Conservation (phyloP, 2,329 filamentous ascomycete genomes). For the Myriosclerotinia scirpicola region DNA sequence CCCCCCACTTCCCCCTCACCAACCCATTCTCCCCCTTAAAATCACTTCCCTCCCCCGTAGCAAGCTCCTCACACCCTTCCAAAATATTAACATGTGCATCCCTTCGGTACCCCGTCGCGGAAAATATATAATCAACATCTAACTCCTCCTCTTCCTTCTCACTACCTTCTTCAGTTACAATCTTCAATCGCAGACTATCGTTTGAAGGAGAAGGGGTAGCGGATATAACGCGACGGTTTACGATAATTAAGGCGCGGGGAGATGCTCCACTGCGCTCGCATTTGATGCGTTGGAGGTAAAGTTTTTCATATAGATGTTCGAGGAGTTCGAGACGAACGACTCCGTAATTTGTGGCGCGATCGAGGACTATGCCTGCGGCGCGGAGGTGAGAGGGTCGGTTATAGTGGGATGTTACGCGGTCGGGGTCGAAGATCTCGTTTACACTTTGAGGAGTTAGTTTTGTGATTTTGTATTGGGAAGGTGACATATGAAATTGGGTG, state of each 20-base stretch:
- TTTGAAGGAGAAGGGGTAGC: slow-evolving; percentile 26
- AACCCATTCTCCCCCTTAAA: slow-evolving; percentile 40
- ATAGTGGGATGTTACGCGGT: slow-evolving; percentile 76
- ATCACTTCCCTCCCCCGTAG: slow-evolving; percentile 44
- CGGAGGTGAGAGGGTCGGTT: slow-evolving; percentile 64
- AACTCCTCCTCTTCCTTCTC: slow-evolving; percentile 42
- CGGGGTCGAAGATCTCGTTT: slow-evolving; percentile 94
- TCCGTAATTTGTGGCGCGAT: slow-evolving; percentile 88
- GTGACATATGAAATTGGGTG: background rate
- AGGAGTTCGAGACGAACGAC: slow-evolving; percentile 90
- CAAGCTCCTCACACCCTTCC: slow-evolving; percentile 61
- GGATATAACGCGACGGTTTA: slow-evolving; percentile 59
- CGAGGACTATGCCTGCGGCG: slow-evolving; percentile 57
- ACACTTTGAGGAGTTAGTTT: slow-evolving; percentile 55
- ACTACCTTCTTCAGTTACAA: slow-evolving; percentile 44
- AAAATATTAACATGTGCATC: slow-evolving; percentile 79
- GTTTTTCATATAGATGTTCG: slow-evolving; percentile 80
- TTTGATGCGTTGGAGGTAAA: slow-evolving; percentile 74
- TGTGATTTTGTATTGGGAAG: slow-evolving; percentile 4
- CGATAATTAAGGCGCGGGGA: slow-evolving; percentile 82
- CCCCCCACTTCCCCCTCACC: slow-evolving; percentile 55
- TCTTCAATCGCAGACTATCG: slow-evolving; percentile 39
- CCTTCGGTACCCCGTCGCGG: slow-evolving; percentile 83
- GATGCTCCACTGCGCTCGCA: slow-evolving; percentile 66
- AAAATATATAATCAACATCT: slow-evolving; percentile 77